Evolutionary conservation across 768 basidiomycete species (phyloP).

Genomic region (Tulasnella sp.): DNA sequence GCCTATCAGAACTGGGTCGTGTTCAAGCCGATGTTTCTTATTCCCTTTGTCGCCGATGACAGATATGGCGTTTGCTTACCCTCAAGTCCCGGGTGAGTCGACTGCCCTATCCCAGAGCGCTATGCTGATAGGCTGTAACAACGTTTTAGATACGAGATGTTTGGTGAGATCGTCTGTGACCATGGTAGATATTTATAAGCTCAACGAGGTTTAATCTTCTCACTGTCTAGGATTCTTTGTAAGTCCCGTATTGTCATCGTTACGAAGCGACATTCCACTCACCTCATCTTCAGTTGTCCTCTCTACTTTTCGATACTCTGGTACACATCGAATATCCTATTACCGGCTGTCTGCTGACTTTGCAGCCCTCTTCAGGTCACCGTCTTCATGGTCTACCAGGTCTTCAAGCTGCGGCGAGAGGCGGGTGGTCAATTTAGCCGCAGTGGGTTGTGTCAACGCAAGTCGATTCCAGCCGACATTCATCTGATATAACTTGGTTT

Average conservation of each 20-base stretch:
- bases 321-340: background rate
- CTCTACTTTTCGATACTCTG: conserved; percentile 6
- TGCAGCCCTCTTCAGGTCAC: background rate
- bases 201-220: background rate
- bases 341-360: background rate
- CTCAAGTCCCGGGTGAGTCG: background rate
- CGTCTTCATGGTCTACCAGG: background rate
- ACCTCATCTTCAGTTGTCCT: background rate
- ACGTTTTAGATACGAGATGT: background rate
- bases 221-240: conserved; percentile 1
- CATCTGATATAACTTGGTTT: too few species aligned
- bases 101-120: background rate
- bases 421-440: background rate
- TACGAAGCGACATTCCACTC: background rate
- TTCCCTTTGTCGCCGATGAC: background rate
- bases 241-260: background rate
- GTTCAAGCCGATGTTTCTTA: conserved; percentile 6
- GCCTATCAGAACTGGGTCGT: conserved; percentile 16
- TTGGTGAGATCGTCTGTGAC: background rate
- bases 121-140: background rate
- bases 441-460: background rate
- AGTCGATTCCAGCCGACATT: too few species aligned
- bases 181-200: background rate
- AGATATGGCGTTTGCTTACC: conserved; percentile 5
- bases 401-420: background rate